Evolutionary conservation across 495 filamentous ascomycete genomes (phyloP).

Genomic region (Cenococcum geophilum): DNA sequence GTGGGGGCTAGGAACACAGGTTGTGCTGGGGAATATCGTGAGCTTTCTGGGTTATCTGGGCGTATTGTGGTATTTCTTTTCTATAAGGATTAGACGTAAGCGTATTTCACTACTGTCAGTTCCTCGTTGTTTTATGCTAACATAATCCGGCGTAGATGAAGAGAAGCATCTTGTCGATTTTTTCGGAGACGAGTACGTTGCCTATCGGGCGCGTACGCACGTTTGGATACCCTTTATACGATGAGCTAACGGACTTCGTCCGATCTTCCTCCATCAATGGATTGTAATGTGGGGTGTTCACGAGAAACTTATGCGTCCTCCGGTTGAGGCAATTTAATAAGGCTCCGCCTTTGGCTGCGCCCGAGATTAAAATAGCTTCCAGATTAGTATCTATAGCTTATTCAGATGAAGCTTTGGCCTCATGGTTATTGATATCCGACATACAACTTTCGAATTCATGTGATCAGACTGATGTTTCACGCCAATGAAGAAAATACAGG

Average conservation of each 20-base stretch:
- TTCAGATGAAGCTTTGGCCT: too few species aligned
- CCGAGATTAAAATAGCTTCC: too few species aligned
- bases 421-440: too few species aligned
- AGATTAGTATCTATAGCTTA: too few species aligned
- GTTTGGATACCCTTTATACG: slow-evolving; percentile 74
- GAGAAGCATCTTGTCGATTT: slow-evolving; percentile 71
- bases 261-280: too few species aligned
- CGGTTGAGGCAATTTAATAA: too few species aligned
- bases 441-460: too few species aligned
- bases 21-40: slow-evolving; percentile 77
- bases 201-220: slow-evolving; percentile 58
- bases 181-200: slow-evolving; percentile 76
- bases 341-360: too few species aligned
- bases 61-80: slow-evolving; percentile 83
- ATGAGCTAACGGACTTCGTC: not conserved
- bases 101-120: slow-evolving; percentile 9
- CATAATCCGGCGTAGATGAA: slow-evolving; percentile 48
- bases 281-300: too few species aligned
- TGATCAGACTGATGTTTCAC: too few species aligned
- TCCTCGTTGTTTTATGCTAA: slow-evolving; percentile 3
- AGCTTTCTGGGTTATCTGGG: slow-evolving; percentile 67
- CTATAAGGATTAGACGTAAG: slow-evolving; percentile 59
- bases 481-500: too few species aligned
- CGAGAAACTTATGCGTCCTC: too few species aligned
- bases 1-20: slow-evolving; percentile 92